phyloP scores from a whole-genome alignment of 2,329 filamentous ascomycete genomes.

The Ophiocordyceps polyrhachis-furcata region DNA sequence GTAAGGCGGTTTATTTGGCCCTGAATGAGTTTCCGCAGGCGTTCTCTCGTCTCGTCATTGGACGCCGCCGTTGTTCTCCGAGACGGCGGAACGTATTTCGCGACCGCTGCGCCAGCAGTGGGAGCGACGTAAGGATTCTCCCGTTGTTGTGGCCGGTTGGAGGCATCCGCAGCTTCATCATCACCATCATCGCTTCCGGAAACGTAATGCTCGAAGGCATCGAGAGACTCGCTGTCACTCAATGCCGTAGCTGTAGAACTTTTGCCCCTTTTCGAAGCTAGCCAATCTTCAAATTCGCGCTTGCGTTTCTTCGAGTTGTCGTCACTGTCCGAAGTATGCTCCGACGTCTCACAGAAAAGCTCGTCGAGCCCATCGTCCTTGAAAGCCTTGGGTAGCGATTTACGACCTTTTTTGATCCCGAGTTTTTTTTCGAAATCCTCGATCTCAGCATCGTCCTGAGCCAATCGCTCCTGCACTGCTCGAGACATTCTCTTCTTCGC shows the following conservation, averaged over 20 bases:
- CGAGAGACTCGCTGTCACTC: not conserved
- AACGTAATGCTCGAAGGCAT: slow-evolving; percentile 8
- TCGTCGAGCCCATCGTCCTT: slow-evolving; percentile 70
- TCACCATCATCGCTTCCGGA: slow-evolving; percentile 10
- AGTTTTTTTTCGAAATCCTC: slow-evolving; percentile 72
- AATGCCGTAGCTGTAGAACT: not conserved
- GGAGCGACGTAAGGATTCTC: slow-evolving; percentile 89
- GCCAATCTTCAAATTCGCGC: slow-evolving; percentile 39
- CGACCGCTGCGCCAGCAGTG: slow-evolving; percentile 21
- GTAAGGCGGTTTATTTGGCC: slow-evolving; percentile 86
- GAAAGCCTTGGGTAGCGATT: slow-evolving; percentile 53
- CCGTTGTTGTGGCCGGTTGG: slow-evolving; percentile 28
- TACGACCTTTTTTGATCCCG: slow-evolving; percentile 59
- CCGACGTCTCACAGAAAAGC: slow-evolving; percentile 45
- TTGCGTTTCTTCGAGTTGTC: slow-evolving; percentile 43
- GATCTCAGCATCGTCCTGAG: slow-evolving; percentile 76
- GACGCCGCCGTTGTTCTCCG: slow-evolving; percentile 44
- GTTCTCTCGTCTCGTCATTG: slow-evolving; percentile 46
- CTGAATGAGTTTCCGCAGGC: slow-evolving; percentile 63
- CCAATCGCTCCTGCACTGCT: slow-evolving; percentile 34
- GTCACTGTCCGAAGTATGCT: slow-evolving; percentile 28
- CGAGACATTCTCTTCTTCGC: slow-evolving; percentile 8
- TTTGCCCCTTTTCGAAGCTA: slow-evolving; percentile 31
- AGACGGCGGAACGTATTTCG: slow-evolving; percentile 83
- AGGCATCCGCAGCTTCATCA: slow-evolving; percentile 10